A percentile compares a stretch with the other conserved stretches of the same genome.
These are phyloP conservation scores for Lepidium campestre DNA, from an alignment of 441 rosid genomes.

Conservation along the genomic window DNA sequence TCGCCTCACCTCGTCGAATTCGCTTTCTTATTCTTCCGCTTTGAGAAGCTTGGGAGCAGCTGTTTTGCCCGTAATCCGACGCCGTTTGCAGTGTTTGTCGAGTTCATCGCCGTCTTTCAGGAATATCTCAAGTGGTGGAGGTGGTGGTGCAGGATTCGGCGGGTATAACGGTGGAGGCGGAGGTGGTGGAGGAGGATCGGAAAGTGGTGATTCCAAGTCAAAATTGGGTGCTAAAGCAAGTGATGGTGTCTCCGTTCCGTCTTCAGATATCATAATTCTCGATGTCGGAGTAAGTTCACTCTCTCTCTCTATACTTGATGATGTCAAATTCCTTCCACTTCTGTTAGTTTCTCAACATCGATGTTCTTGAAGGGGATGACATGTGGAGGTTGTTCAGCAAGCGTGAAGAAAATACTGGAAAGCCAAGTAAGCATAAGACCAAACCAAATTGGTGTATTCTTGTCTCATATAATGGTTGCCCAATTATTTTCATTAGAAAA, in stretches of 20 bases:
- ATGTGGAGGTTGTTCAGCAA: constrained; percentile 91
- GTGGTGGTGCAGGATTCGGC: constrained; percentile 38
- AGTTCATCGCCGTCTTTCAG: constrained; percentile 46
- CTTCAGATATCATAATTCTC: constrained; percentile 62
- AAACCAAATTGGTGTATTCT: background rate
- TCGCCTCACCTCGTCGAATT: constrained; percentile 7
- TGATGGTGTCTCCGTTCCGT: constrained; percentile 38
- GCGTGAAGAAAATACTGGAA: constrained; percentile 86
- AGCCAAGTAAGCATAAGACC: constrained; percentile 50
- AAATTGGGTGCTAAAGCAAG: constrained; percentile 42
- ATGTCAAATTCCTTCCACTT: background rate
- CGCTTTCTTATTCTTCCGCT: constrained; percentile 8
- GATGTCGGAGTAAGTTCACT: constrained; percentile 61
- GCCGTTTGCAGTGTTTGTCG: constrained; percentile 37
- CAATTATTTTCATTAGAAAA: background rate
- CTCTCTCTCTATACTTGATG: background rate
- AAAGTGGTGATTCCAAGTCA: constrained; percentile 49
- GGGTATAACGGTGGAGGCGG: constrained; percentile 44
- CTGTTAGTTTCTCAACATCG: background rate
- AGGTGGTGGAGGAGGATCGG: constrained; percentile 39
- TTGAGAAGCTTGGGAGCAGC: constrained; percentile 24
- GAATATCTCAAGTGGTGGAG: constrained; percentile 48
- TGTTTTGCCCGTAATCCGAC: constrained; percentile 27
- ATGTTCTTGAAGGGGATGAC: constrained; percentile 67
- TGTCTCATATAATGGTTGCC: background rate